A percentile compares a stretch with the other conserved stretches of the same genome.
Evolutionary conservation across 345 rosid species (phyloP).

Genomic region (Crucihimalaya himalaica): DNA sequence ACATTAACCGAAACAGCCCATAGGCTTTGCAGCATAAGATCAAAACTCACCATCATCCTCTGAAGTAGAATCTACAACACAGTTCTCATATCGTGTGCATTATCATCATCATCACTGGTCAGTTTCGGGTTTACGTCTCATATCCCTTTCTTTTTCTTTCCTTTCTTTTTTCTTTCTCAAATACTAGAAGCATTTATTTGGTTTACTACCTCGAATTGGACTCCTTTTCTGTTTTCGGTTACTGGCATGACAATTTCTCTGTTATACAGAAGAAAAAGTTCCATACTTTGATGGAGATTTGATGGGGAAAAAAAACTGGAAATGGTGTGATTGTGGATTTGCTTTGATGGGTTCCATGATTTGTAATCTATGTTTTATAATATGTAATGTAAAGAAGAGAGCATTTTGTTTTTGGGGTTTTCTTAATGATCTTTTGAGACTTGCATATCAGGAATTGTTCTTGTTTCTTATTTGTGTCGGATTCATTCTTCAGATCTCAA

Average conservation of each 20-base stretch:
- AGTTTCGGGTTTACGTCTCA: constrained; percentile 6
- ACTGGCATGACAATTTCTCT: constrained; percentile 18
- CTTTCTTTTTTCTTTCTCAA: not conserved
- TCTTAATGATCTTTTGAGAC: constrained; percentile 7
- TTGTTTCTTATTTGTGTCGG: not conserved
- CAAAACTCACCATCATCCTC: constrained; percentile 17
- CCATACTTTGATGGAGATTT: constrained; percentile 13
- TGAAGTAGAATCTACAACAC: constrained; percentile 21
- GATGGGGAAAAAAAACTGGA: not conserved
- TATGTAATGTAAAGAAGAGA: constrained; percentile 28
- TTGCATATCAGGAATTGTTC: constrained; percentile 7
- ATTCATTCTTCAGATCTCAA: constrained; percentile 5
- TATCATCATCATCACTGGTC: constrained; percentile 22
- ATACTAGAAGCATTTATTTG: constrained; percentile 34
- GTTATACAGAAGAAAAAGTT: constrained; percentile 27
- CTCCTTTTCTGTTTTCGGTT: not conserved
- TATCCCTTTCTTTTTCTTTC: not conserved
- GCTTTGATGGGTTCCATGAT: constrained; percentile 20
- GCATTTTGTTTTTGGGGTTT: constrained; percentile 5
- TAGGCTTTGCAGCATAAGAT: constrained; percentile 18
- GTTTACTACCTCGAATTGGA: constrained; percentile 17
- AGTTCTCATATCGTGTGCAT: constrained; percentile 16
- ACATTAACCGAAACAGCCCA: not conserved
- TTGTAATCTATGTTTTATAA: constrained; percentile 19
- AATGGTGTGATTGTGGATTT: constrained; percentile 34